Conservation (phyloP, 768 basidiomycete species). For the Pholiota conissans region DNA sequence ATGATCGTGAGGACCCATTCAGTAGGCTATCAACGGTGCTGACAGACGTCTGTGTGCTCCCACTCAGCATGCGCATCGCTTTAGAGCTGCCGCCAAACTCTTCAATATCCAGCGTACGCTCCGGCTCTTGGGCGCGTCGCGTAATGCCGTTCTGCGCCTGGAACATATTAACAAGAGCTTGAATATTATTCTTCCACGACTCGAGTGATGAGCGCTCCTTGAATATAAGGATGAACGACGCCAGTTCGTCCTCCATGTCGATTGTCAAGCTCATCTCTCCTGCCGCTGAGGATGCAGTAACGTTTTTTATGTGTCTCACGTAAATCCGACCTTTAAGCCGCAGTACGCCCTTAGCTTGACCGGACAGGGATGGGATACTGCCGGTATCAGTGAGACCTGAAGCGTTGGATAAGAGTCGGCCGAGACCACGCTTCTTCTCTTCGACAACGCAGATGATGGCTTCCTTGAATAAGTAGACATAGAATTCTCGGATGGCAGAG, state of each 20-base stretch:
- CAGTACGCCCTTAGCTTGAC: constrained; percentile 65
- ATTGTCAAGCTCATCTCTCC: constrained; percentile 94
- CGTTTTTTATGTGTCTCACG: constrained; percentile 89
- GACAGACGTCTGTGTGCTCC: constrained; percentile 64
- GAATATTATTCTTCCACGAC: constrained; percentile 84
- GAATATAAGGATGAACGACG: constrained; percentile 96
- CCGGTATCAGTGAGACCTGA: constrained; percentile 54
- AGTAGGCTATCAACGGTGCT: constrained; percentile 72
- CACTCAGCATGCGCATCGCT: constrained; percentile 78
- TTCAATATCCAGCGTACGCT: constrained; percentile 56
- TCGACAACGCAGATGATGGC: constrained; percentile 98
- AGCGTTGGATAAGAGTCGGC: constrained; percentile 69
- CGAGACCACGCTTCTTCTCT: constrained; percentile 85
- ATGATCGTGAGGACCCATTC: constrained; percentile 66
- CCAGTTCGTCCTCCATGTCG: constrained; percentile 96
- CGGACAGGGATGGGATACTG: constrained; percentile 38
- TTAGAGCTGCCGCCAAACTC: constrained; percentile 80
- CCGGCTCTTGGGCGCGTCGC: constrained; percentile 32
- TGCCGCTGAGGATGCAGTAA: constrained; percentile 74
- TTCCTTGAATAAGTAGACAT: constrained; percentile 95
- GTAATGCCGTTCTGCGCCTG: constrained; percentile 50
- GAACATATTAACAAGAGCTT: constrained; percentile 71
- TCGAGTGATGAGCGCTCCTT: constrained; percentile 88
- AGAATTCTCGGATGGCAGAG: constrained; percentile 88
- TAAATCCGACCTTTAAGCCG: constrained; percentile 95